Conservation (phyloP, 176 grass and related monocot species). For the Otatea glauca region DNA sequence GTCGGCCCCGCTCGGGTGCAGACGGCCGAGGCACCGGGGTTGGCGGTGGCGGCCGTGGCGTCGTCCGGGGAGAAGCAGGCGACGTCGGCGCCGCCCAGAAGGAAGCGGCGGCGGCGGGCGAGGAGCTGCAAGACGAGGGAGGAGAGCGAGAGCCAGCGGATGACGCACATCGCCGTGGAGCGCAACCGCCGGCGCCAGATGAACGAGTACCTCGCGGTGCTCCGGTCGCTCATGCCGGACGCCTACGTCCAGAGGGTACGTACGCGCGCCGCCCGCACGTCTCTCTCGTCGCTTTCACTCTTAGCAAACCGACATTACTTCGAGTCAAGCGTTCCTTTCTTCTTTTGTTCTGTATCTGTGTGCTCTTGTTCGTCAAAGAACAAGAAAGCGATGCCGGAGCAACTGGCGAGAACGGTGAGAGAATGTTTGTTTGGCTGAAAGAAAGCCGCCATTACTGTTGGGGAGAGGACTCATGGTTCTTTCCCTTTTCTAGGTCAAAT, state of each 20-base stretch:
- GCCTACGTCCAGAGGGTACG: slow-evolving; percentile 85
- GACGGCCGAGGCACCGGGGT: not conserved
- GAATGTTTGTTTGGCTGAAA: slow-evolving; percentile 29
- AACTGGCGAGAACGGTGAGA: not conserved
- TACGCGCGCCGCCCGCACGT: not conserved
- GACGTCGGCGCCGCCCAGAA: slow-evolving; percentile 38
- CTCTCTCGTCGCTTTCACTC: not conserved
- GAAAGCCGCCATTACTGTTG: slow-evolving; percentile 36
- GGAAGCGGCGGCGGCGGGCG: slow-evolving; percentile 77
- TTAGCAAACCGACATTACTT: slow-evolving; percentile 28
- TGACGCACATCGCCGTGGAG: slow-evolving; percentile 99
- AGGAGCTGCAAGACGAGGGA: slow-evolving; percentile 83
- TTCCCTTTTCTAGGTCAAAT: not conserved
- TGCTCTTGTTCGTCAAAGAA: slow-evolving; percentile 17
- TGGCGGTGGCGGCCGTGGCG: not conserved
- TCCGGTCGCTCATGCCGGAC: slow-evolving; percentile 89
- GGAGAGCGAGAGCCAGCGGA: slow-evolving; percentile 88
- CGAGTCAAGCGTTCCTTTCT: slow-evolving; percentile 15
- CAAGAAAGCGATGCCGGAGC: slow-evolving; percentile 49
- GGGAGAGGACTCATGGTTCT: not conserved
- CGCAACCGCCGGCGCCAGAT: slow-evolving; percentile 95
- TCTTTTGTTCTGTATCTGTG: not conserved
- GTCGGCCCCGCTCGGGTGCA: not conserved
- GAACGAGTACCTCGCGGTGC: slow-evolving; percentile 87
- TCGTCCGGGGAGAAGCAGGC: not conserved